Evolutionary conservation across 1,139 yeast genomes (phyloP), one percentile per base, ranked within the genome.

Genomic region (Pichia sp.): DNA sequence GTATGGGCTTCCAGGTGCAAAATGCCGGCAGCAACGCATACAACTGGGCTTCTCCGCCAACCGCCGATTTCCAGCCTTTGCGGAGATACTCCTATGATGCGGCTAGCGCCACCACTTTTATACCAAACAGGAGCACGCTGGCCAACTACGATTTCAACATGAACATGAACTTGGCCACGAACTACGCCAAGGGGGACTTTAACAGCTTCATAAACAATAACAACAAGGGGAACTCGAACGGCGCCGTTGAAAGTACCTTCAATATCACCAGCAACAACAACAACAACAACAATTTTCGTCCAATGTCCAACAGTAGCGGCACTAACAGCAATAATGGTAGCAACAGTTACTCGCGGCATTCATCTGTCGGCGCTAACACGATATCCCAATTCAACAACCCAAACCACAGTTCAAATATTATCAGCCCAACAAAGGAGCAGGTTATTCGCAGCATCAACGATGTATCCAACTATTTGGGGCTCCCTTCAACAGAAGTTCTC

Each of bases 41-140:
- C 40, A 55, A 53, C 34, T 64, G 65, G 63, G 57, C 52, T 15
- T 62, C 66, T 7, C 62, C 64, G 5, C 65, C 67, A 8, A 34
- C 55, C 30, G 59, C 64, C 7, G 67, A 63, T 40, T 57, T 59
- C 41, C 57, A 62, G 3, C 58, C 63, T 13, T 47, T 62, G 23
- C 62, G 68, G 54, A 48, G 67, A n/a, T 62, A 60, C 40, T 60
- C 67, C 5, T 59, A 60, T 52, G 67, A 63, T 50, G 51, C 51
- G n/a, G 46, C 55, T 7, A 50, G 44, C 3, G 54, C 50, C n/a
- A 16, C 55, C 19, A 52, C 46, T 2, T 51, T 54, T 29, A 15
- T 54, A 1, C 56, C 56, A 11, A 31, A 43, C 26, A 23, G n/a
- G 3, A 16, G 26, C n/a, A 30, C 38, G 8, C 30, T 6, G 6